Base-by-base conservation (phyloP, 495 filamentous ascomycete genomes). In the Penicillium manginii region DNA sequence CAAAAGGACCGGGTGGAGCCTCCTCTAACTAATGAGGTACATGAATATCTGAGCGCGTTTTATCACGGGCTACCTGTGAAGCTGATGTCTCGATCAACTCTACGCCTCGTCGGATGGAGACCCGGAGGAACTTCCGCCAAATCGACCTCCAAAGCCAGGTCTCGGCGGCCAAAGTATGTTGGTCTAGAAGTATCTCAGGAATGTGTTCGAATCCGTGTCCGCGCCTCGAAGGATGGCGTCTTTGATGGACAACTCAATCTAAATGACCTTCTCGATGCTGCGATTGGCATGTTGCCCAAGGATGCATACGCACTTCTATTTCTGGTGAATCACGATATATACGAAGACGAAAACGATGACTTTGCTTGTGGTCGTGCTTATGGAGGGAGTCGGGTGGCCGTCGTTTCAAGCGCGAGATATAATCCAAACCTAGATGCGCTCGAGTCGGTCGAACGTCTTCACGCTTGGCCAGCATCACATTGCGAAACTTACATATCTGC, bases 331-430 rank as follows among this genome's bases (percentile, higher is more conserved):
- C 83, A 87, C 18, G 88, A 91, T 63, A 65, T 90, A 39, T 90
- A 84, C 66, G 86, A 90, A 63, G 81, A 83, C 61, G 83, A 86
- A 3, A 81, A 88, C 4, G 88, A 89, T 56, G 81, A 83, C 29
- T 90, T 88, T 58, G 84, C 81, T 56, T 89, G 86, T 62, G 88
- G 87, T 3, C 74, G 84, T 26, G 87, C 88, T 15, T 90, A 88
- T 58, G 88, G 86, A 14, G 84, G 79, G 1, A 83, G 79, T 58
- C 72, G 88, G 5, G 75, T 89, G 4, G 75, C 79, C 1, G 81
- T 89, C 6, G 84, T 90, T 1, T 84, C 81, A 0, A 79, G 72
- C 11, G 79, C 86, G 3, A 69, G 87, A 54, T 90, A 90, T 58
- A 68, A 85, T 50, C 86, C 86, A 0, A 31, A 22, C 0, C 68